Percentiles rank a stretch among this genome's conserved stretches.
Evolutionary conservation across 805 yeast species (phyloP).

Genomic region (Candida sanyiensis): DNA sequence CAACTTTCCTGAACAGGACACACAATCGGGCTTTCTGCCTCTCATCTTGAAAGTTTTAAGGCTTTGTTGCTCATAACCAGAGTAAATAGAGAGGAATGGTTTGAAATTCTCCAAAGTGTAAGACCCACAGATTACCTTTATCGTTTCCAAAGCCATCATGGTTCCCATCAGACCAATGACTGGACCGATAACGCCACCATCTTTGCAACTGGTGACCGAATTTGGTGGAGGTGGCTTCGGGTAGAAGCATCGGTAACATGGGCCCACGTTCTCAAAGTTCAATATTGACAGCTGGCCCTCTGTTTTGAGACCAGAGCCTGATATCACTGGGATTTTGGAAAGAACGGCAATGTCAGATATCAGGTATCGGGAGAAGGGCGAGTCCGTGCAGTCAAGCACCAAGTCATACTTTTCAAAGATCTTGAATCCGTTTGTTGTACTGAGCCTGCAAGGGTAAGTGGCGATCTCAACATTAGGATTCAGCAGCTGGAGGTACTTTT

Average conservation of each 20-base stretch:
- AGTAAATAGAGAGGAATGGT: conserved; percentile 66
- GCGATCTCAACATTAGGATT: conserved; percentile 63
- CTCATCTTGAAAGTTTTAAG: conserved; percentile 79
- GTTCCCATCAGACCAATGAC: conserved; percentile 91
- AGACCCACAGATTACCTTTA: conserved; percentile 60
- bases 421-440: conserved; percentile 52
- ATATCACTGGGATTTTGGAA: conserved; percentile 63
- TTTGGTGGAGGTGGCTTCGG: conserved; percentile 88
- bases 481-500: conserved; percentile 39
- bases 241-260: conserved; percentile 92
- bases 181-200: conserved; percentile 93
- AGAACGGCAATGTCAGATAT: conserved; percentile 80
- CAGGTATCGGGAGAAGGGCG: conserved; percentile 81
- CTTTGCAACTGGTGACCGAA: conserved; percentile 78
- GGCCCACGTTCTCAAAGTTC: conserved; percentile 63
- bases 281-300: conserved; percentile 86
- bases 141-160: conserved; percentile 82
- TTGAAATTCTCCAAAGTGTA: conserved; percentile 48
- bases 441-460: conserved; percentile 48
- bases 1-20: conserved; percentile 51
- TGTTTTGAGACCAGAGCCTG: conserved; percentile 86
- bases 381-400: conserved; percentile 90
- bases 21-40: conserved; percentile 52
- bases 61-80: conserved; percentile 61
- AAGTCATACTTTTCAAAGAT: conserved; percentile 64